Conservation (phyloP, 257 asterid species). For the Solanum lignicaule region DNA sequence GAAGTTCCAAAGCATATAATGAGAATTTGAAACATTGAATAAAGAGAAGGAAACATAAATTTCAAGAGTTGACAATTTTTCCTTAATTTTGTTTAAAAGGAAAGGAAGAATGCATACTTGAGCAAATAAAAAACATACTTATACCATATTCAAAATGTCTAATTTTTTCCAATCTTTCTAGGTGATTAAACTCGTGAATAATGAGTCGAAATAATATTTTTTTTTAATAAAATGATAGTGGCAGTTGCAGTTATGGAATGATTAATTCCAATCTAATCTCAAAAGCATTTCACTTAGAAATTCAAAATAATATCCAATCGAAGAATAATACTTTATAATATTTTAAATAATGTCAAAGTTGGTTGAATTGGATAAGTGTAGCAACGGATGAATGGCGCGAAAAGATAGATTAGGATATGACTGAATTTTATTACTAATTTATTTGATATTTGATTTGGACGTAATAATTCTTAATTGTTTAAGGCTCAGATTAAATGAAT, state of each 20-base stretch:
- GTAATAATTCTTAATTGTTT: background rate
- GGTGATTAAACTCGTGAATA: background rate
- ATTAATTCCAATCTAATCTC: background rate
- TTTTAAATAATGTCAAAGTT: background rate
- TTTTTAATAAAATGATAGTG: background rate
- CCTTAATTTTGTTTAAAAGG: background rate
- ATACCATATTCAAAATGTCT: background rate
- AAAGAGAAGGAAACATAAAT: background rate
- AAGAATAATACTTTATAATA: background rate
- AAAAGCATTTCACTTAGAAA: background rate
- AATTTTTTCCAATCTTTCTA: background rate
- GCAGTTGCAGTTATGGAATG: background rate
- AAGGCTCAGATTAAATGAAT: background rate
- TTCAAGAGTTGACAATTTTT: no score
- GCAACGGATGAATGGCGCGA: background rate
- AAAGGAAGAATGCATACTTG: background rate
- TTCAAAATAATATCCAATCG: background rate
- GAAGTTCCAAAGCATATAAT: background rate
- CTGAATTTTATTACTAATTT: background rate
- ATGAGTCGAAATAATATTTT: background rate
- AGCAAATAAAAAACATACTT: background rate
- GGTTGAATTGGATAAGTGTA: background rate
- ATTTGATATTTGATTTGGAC: background rate
- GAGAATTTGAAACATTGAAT: background rate
- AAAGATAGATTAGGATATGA: background rate